Evolutionary conservation across 192 early-diverging fungal genomes (phyloP), one percentile per base, ranked within the genome.

Genomic region (Backusella liffmaniae): DNA sequence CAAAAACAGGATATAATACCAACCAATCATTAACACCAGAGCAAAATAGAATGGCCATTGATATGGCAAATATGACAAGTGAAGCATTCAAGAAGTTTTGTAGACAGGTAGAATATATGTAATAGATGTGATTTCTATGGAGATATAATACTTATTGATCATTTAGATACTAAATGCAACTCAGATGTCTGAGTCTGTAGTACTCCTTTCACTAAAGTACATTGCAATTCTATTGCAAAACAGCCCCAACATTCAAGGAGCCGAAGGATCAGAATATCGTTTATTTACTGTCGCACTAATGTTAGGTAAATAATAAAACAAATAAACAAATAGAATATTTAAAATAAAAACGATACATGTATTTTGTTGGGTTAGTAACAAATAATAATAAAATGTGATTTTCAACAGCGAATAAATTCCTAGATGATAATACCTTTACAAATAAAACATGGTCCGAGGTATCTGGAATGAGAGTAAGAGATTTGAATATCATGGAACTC

Each of bases 381-480:
- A 15, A 18, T 26, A 67, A 67, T 7, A 67, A 37, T n/a, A 67
- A 67, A 44, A n/a, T 18, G 21, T 51, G 26, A 12, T 78, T 35
- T 23, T 74, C 39, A 65, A 35, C 39, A 83, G 90, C 92, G 35
- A 95, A 93, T 88, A 96, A 96, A 75, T 90, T 89, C 62, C 83
- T 93, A n/a, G 90, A 94, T 67, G 95, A 97, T 81, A 94, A 96
- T 84, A 96, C 94, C 29, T 97, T 93, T 75, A 92, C 95, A n/a
- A 95, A 94, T 80, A 88, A 91, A 81, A 95, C 95, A 5, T 97
- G 95, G 95, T 88, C 92, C 15, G 91, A 94, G 78, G 91, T 97
- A 15, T 93, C 91, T 26, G 87, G 90, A 49, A 93, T 97, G 81
- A 93, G 93, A 6, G 87, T 94, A 46, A 80, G 85, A 41, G 94